Base-by-base conservation (phyloP, 192 early-diverging fungal genomes). In the Podila clonocystis region DNA sequence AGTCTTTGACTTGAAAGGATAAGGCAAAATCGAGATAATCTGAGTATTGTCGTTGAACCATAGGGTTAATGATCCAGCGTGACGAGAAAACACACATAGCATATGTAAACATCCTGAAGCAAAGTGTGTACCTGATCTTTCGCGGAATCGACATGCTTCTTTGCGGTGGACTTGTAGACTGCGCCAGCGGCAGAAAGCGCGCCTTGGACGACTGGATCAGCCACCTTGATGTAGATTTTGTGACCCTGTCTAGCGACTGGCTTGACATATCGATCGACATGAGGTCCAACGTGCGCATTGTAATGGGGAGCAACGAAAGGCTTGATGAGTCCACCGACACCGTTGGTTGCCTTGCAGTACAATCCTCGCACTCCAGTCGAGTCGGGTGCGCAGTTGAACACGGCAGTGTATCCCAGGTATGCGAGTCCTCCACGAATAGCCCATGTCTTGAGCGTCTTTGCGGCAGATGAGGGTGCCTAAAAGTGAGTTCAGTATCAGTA, bases 311-410 rank as follows among this genome's bases (percentile, higher is more conserved):
- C 76, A 20, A 72, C 52, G 22, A 50, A 72, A 9, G 76, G 76
- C 9, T 79, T 79, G 13, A 66, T 50, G 6, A 79, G 61, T 3
- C 76, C 76, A 11, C 76, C 70, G 11, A 72, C 9, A 30, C 76
- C 70, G 36, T 79, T 79, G 13, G 76, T 79, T 29, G 76, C 55
- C 52, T 79, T 79, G 58, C 76, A 79, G 33, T 79, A 79, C 20
- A 70, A 48, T 1, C 76, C 76, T 31, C 58, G 72, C 19, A 72
- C 70, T 4, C 76, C 76, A 31, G 76, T 64, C 6, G 69, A 12
- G 9, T 72, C 68, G 9, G 31, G 60, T 8, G 69, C 17, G 26
- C 76, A 79, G 31, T 33, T 68, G 30, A 79, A 79, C 9, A 72
- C 50, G 3, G 76, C 76, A 8, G 76, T 79, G 45, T 79, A 79